Percentiles rank a stretch among this genome's conserved stretches.
These are phyloP conservation scores for Panaeolus cyanescens DNA, from an alignment of 768 basidiomycete genomes.

Conservation along the genomic window DNA sequence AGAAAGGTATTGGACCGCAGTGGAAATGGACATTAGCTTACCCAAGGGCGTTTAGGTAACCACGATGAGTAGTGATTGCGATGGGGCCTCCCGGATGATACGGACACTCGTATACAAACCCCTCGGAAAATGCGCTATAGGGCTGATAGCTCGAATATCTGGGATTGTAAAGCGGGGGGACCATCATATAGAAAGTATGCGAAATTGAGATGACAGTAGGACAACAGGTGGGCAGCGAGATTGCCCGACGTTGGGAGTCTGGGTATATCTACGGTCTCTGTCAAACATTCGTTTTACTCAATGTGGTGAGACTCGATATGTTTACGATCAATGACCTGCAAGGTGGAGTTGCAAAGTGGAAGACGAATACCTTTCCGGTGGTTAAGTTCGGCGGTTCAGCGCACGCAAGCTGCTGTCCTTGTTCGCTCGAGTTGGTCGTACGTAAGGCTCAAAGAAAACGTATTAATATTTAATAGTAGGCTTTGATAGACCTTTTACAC, in stretches of 20 bases:
- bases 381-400: too few species aligned
- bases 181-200: background rate
- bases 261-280: background rate
- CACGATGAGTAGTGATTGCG: background rate
- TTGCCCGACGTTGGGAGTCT: background rate
- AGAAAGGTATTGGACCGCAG: too few species aligned
- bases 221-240: too few species aligned
- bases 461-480: background rate
- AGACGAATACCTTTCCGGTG: too few species aligned
- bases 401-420: too few species aligned
- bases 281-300: background rate
- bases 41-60: background rate
- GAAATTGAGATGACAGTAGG: background rate
- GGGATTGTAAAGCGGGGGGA: background rate
- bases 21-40: background rate
- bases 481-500: too few species aligned
- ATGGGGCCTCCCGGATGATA: background rate
- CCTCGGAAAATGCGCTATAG: background rate
- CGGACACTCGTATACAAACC: background rate
- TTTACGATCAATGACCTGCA: background rate
- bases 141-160: background rate
- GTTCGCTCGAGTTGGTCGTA: background rate
- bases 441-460: background rate
- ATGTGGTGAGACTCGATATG: slow-evolving; percentile 2
- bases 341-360: too few species aligned